Base-by-base conservation (phyloP, 805 yeast species). In the Clavispora santaluciae region DNA sequence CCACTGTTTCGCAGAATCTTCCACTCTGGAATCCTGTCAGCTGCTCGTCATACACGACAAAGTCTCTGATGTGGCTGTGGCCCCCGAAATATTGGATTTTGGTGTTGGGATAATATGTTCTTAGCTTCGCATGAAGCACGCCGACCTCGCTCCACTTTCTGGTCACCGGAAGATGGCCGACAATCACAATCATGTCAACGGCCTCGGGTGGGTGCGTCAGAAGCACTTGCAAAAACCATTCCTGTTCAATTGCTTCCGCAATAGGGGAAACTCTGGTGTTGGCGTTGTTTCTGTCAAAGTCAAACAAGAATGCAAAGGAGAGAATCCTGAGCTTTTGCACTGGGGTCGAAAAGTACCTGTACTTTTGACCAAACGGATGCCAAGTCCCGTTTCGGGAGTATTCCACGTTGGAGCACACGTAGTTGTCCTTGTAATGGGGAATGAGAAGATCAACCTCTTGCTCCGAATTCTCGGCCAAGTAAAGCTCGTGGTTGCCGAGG, bases 21-120 rank as follows among this genome's bases (percentile, higher is more conserved):
- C 98, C 98, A 57, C 95, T 86, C 64, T 91, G 95, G n/a, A 91
- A 61, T 0, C 83, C 96, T 0, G 86, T 79, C 18, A 90, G 75
- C 36, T 64, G 66, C 2, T 68, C 63, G 55, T 91, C 98, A 38
- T 81, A 68, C 3, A 77, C 66, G 6, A 78, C 73, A 60, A 83
- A 91, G 60, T 91, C 98, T 46, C 98, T 70, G 12, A 91, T 79
- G 57, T 91, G 98, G 22, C 95, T 81, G 62, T 91, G 98, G 1
- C 97, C 98, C 1, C 97, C 98, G 61, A 91, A 83, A 52, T 84
- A 86, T 58, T 88, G 96, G 39, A 91, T 84, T 0, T 79, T 67
- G 0, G 74, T 71, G 22, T 70, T 57, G 5, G 95, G 91, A 52
- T 76, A 84, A 21, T 61, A 64, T 20, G 57, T 44, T 44, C 97